Evolutionary conservation across 164 flowering plant genomes (phyloP).

Genomic region (Berberis vulgaris): DNA sequence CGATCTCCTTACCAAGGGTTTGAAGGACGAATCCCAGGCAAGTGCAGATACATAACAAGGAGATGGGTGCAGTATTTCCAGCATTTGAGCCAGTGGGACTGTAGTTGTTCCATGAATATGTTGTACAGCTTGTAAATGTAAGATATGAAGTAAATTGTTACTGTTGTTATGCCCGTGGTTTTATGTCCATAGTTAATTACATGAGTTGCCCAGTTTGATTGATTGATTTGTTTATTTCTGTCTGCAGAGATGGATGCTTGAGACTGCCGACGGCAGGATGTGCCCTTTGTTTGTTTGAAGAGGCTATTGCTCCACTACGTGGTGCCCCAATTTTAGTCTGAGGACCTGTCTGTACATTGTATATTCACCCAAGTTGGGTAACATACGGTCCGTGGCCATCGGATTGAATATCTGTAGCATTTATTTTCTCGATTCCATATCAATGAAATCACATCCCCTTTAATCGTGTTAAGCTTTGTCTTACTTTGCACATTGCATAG

Average conservation of each 20-base stretch:
- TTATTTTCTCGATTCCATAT: constrained; percentile 8
- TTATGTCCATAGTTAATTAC: too few species aligned
- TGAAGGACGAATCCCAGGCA: constrained; percentile 59
- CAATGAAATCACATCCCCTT: constrained; percentile 26
- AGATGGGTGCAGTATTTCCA: constrained; percentile 1
- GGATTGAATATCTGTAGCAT: too few species aligned
- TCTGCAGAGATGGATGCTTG: too few species aligned
- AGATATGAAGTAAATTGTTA: constrained; percentile 6
- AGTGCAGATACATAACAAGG: constrained; percentile 27
- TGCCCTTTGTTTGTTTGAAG: constrained; percentile 7
- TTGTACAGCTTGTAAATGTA: constrained; percentile 74
- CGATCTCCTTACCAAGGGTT: constrained; percentile 84
- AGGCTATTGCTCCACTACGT: constrained; percentile 3
- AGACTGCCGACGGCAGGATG: constrained; percentile 22
- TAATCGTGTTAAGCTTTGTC: too few species aligned
- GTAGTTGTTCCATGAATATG: constrained; percentile 9
- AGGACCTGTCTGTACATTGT: constrained; percentile 17
- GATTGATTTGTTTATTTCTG: neutral
- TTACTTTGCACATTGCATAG: too few species aligned
- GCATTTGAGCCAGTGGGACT: constrained; percentile 1
- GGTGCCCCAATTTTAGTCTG: constrained; percentile 17
- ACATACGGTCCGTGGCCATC: too few species aligned
- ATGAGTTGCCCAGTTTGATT: neutral
- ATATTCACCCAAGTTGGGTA: neutral
- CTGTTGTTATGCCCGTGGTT: neutral